Base-by-base conservation (phyloP, 1,284 basidiomycete species). In the Microbotryomycetes sp. region DNA sequence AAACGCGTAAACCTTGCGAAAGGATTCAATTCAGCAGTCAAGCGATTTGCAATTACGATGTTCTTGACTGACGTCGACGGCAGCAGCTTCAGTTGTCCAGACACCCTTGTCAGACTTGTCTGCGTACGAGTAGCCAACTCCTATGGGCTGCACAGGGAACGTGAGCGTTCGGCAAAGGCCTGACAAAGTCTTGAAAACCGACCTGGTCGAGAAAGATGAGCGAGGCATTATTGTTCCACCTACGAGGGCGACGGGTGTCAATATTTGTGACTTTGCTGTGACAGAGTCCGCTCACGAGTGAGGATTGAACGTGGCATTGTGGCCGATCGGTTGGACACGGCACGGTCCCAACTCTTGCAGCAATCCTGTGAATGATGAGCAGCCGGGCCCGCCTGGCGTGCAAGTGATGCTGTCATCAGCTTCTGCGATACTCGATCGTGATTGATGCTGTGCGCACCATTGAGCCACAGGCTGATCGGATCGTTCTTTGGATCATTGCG, bases 281-380 rank as follows among this genome's bases (percentile, higher is more conserved):
- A n/a, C n/a, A 70, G 67, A 3, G 71, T 67, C 1, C 6, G 47
- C 57, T 30, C n/a, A 63, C 59, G 63, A 63, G 52, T 61, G 46
- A 5, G 61, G 65, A 51, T 67, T 67, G 35, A 35, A 45, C 21
- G 54, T 49, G 3, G 70, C 67, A 45, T 66, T 62, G 16, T 61
- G 51, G 0, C 59, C 61, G 7, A 60, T 23, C 16, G 47, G 26
- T 52, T 57, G 59, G 1, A 74, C 62, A 21, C 60, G 65, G 49
- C 73, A 76, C 3, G 73, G 72, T 23, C 79, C 79, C 1, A 80
- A 73, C 66, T 81, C 80, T 73, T 78, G 78, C 56, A 81, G 76
- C 23, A 81, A 70, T 0, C 80, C 80, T 1, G 80, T 73, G 21
- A 77, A 72, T 0, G 75, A 76, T 2, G 73, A 75, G 67, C 79